Conservation (phyloP, 306 rosid species). For the Gynostemma pentaphyllum region DNA sequence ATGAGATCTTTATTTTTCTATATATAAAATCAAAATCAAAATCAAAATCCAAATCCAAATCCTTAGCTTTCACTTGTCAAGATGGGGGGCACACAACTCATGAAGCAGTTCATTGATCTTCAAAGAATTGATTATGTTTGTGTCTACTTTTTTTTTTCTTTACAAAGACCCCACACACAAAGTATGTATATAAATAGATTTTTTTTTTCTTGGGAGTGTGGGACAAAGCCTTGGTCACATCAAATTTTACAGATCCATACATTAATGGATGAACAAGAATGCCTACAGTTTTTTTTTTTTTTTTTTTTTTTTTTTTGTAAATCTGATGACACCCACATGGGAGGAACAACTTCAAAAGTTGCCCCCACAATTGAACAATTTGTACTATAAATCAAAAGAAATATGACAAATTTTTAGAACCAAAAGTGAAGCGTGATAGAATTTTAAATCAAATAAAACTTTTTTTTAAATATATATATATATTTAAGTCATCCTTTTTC, state of each 20-base stretch:
- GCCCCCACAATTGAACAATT: not conserved
- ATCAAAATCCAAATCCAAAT: no score
- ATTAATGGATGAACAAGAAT: no score
- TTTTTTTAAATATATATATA: no score
- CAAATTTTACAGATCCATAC: not conserved
- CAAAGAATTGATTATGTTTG: not conserved
- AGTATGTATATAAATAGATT: not conserved
- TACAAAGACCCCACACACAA: constrained; percentile 3
- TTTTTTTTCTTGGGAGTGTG: not conserved
- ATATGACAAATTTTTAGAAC: not conserved
- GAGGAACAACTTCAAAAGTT: no score
- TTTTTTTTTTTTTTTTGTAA: no score
- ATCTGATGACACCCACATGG: constrained; percentile 3
- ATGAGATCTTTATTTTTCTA: no score
- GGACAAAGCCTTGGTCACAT: not conserved
- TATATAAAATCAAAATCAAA: no score
- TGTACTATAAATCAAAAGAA: not conserved
- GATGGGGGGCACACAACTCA: not conserved
- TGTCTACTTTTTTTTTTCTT: not conserved
- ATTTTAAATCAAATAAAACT: no score
- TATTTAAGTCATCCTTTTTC: no score
- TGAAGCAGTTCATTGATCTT: not conserved
- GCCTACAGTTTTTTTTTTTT: no score
- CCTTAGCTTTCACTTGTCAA: not conserved
- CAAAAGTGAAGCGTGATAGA: no score